Conservation (phyloP, 2,329 filamentous ascomycete genomes). For the Aspergillus alliaceus region DNA sequence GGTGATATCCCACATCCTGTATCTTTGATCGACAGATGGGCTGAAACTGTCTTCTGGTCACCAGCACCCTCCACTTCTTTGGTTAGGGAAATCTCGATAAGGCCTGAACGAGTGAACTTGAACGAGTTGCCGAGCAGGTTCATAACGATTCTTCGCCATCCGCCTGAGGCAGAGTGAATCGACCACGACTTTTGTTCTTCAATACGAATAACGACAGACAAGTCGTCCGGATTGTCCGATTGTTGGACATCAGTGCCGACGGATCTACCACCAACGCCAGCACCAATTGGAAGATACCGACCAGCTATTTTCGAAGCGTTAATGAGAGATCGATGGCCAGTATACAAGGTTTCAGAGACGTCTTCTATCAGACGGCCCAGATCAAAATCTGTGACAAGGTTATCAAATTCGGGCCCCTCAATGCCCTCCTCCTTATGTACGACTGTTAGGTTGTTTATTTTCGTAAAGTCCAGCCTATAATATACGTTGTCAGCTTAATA, state of each 20-base stretch:
- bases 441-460: constrained; percentile 33
- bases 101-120: constrained; percentile 36
- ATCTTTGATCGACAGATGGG: constrained; percentile 54
- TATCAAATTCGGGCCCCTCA: constrained; percentile 16
- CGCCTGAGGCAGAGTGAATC: constrained; percentile 29
- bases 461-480: constrained; percentile 33
- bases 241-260: neutral
- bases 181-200: constrained; percentile 31
- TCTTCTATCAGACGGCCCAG: constrained; percentile 32
- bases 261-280: constrained; percentile 3
- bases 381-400: constrained; percentile 31
- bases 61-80: constrained; percentile 11
- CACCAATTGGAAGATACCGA: constrained; percentile 12
- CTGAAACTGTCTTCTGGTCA: constrained; percentile 13
- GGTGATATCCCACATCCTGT: constrained; percentile 63
- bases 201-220: constrained; percentile 30
- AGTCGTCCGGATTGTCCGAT: constrained; percentile 6
- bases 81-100: constrained; percentile 32
- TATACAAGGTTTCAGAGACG: constrained; percentile 29
- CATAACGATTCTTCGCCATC: constrained; percentile 38
- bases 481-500: too few relatives aligned
- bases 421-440: constrained; percentile 9
- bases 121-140: constrained; percentile 39
- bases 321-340: constrained; percentile 20
- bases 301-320: constrained; percentile 12